Conservation (phyloP, 176 grass and related monocot species). For the Bromus sterilis region DNA sequence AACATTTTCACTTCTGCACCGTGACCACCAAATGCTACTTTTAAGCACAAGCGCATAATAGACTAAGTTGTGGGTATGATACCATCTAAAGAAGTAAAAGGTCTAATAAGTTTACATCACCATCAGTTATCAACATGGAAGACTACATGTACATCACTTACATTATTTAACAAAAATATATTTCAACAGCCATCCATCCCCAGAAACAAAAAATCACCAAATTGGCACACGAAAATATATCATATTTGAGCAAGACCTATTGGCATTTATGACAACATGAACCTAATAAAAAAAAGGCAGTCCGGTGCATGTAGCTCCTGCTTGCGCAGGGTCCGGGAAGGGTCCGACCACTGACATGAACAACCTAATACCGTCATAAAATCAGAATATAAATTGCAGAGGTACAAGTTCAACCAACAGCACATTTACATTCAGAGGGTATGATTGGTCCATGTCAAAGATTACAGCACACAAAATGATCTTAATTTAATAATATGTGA, state of each 20-base stretch:
- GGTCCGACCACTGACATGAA: no score
- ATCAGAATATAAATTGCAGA: slow-evolving; percentile 2
- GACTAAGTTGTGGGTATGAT: not conserved
- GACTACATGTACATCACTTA: not conserved
- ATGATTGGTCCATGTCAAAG: not conserved
- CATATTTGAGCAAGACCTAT: not conserved
- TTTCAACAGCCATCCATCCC: not conserved
- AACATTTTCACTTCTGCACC: slow-evolving; percentile 1
- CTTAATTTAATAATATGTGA: not conserved
- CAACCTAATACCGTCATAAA: not conserved
- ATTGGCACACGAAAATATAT: not conserved
- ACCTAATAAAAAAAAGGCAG: no score
- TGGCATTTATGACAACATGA: not conserved
- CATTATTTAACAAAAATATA: not conserved
- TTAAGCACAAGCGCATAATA: slow-evolving; percentile 16
- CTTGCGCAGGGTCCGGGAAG: no score
- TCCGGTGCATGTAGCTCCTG: no score
- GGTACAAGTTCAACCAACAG: not conserved
- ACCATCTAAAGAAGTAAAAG: not conserved
- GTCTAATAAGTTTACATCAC: not conserved
- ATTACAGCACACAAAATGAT: not conserved
- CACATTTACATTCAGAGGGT: not conserved
- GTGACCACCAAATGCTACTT: not conserved
- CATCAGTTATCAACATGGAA: not conserved
- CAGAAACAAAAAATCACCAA: not conserved